A percentile compares a stretch with the other conserved stretches of the same genome.
These are phyloP conservation scores for Zygotorulaspora sp. DNA, from an alignment of 805 yeast genomes.

Conservation along the genomic window DNA sequence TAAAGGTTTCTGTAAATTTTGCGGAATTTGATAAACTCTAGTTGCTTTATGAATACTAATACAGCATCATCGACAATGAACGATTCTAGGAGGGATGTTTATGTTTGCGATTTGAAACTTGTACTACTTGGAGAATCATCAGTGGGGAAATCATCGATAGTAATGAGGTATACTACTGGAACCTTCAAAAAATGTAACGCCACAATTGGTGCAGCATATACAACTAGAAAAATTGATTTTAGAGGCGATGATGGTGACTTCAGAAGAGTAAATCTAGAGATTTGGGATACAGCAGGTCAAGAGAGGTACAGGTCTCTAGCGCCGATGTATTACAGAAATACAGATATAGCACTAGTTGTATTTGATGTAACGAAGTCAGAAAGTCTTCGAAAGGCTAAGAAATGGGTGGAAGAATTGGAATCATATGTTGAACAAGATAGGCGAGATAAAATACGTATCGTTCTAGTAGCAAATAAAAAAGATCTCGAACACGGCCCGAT, in stretches of 20 bases:
- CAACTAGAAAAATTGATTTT: conserved; percentile 61
- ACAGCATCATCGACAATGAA: no score
- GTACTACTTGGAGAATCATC: conserved; percentile 65
- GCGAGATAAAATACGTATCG: conserved; percentile 61
- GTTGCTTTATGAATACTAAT: no score
- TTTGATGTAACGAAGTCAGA: conserved; percentile 67
- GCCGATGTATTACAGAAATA: conserved; percentile 79
- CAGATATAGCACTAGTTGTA: conserved; percentile 75
- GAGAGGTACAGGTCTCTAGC: conserved; percentile 73
- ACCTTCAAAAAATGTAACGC: conserved; percentile 74
- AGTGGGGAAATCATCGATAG: conserved; percentile 64
- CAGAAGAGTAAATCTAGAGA: conserved; percentile 64
- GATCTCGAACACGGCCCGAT: conserved; percentile 52
- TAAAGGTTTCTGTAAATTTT: no score
- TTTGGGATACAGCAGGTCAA: conserved; percentile 88
- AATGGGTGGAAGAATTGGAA: conserved; percentile 73
- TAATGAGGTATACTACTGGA: conserved; percentile 66
- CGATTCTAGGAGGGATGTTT: background rate
- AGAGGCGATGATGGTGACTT: conserved; percentile 35
- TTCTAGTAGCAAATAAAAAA: conserved; percentile 71
- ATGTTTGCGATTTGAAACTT: conserved; percentile 40
- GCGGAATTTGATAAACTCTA: no score
- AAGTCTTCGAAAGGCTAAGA: conserved; percentile 62
- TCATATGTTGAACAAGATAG: conserved; percentile 34
- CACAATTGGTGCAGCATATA: conserved; percentile 81